Conservation (phyloP, 192 early-diverging fungal species). For the Bifiguratus adelaidae region DNA sequence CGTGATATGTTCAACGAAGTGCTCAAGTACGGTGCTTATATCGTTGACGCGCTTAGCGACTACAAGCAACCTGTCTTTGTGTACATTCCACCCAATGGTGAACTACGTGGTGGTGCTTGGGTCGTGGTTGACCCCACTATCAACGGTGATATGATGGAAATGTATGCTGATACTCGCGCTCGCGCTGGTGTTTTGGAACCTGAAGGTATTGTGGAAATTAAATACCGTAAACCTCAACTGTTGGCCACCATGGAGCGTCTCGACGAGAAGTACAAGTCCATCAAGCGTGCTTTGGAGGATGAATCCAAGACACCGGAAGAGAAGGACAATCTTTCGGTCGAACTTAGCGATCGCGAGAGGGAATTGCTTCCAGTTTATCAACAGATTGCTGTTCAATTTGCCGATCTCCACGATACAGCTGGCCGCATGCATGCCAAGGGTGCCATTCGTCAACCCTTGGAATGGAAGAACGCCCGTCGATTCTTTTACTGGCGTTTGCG, state of each 20-base stretch:
- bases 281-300: constrained; percentile 55
- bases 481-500: constrained; percentile 93
- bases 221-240: constrained; percentile 90
- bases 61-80: constrained; percentile 98
- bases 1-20: constrained; percentile 98
- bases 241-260: constrained; percentile 89
- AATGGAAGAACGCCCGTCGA: constrained; percentile 69
- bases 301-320: constrained; percentile 40
- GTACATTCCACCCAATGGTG: constrained; percentile 88
- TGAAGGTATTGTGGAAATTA: constrained; percentile 96
- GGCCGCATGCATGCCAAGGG: constrained; percentile 95
- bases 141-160: constrained; percentile 97
- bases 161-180: constrained; percentile 90
- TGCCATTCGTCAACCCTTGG: constrained; percentile 65
- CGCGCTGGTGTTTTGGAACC: constrained; percentile 96
- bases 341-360: constrained; percentile 76
- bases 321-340: constrained; percentile 53
- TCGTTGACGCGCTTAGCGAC: constrained; percentile 91
- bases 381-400: constrained; percentile 91
- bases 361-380: constrained; percentile 84
- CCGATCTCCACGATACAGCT: constrained; percentile 94
- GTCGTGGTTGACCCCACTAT: constrained; percentile 96
- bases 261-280: constrained; percentile 60
- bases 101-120: constrained; percentile 98
- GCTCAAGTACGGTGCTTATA: constrained; percentile 93